Evolutionary conservation across 345 rosid genomes (phyloP).

Genomic region (Sapria himalayana): DNA sequence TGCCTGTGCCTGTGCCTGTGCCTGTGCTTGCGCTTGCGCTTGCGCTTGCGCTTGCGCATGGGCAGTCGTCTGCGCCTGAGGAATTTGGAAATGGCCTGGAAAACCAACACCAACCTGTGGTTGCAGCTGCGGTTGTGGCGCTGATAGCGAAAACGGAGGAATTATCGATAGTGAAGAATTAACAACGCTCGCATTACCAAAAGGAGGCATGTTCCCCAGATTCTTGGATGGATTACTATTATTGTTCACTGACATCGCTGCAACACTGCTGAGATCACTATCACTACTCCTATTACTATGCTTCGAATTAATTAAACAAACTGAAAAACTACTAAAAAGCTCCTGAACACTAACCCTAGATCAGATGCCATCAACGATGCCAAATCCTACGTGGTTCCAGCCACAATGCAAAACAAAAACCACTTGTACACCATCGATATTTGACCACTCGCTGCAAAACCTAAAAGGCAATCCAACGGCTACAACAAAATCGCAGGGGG

Average conservation of each 20-base stretch:
- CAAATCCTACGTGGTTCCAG: too few species aligned
- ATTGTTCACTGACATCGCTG: slow-evolving; percentile 40
- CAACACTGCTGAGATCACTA: neutral
- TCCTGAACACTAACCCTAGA: too few species aligned
- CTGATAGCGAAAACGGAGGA: slow-evolving; percentile 33
- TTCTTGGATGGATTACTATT: slow-evolving; percentile 36
- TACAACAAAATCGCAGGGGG: too few species aligned
- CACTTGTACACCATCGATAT: too few species aligned
- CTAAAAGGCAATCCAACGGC: too few species aligned
- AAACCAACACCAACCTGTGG: slow-evolving; percentile 33
- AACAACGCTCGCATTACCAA: slow-evolving; percentile 56
- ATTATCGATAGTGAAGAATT: slow-evolving; percentile 33
- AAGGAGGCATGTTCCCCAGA: slow-evolving; percentile 48
- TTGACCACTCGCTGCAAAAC: too few species aligned
- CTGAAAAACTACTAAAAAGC: too few species aligned
- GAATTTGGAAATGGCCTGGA: slow-evolving; percentile 44
- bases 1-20: slow-evolving; percentile 13
- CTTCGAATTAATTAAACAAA: too few species aligned
- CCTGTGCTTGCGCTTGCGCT: slow-evolving; percentile 5
- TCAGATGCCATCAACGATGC: too few species aligned
- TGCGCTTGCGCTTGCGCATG: slow-evolving; percentile 33
- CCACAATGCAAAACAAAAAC: too few species aligned
- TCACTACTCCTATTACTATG: too few species aligned
- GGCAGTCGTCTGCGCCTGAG: slow-evolving; percentile 48
- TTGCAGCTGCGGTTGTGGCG: slow-evolving; percentile 26